Evolutionary conservation across 1,284 basidiomycete genomes (phyloP).

Genomic region (Takashimella tepidaria): DNA sequence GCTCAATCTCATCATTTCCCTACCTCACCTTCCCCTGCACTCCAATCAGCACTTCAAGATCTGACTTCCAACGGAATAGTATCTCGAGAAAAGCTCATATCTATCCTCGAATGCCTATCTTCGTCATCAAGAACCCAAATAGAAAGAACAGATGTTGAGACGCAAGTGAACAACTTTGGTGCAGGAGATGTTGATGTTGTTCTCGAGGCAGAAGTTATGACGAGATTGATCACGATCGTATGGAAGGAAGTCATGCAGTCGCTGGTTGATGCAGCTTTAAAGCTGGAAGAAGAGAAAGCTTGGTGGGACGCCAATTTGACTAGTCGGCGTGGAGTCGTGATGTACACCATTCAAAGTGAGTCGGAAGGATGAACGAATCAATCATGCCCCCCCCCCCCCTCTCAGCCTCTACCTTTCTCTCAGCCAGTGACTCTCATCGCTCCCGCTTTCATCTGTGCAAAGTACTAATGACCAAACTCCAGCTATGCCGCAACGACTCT

Average conservation of each 20-base stretch:
- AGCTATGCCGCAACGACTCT: slow-evolving; percentile 45
- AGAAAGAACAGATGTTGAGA: slow-evolving; percentile 2
- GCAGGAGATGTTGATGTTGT: slow-evolving; percentile 21
- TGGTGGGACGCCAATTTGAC: slow-evolving; percentile 41
- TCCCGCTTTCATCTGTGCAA: background rate
- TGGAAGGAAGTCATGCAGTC: slow-evolving; percentile 44
- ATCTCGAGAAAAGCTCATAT: slow-evolving; percentile 19
- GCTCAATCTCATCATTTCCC: slow-evolving; percentile 6
- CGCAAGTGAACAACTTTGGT: background rate
- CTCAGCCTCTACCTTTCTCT: background rate
- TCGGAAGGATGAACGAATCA: no score
- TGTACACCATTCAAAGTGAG: slow-evolving; percentile 46
- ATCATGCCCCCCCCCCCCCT: no score
- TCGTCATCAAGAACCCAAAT: slow-evolving; percentile 1
- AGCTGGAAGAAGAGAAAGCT: slow-evolving; percentile 37
- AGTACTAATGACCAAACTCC: slow-evolving; percentile 3
- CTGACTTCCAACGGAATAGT: slow-evolving; percentile 30
- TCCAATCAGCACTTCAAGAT: slow-evolving; percentile 30
- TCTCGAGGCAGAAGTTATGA: slow-evolving; percentile 39
- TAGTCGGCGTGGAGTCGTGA: slow-evolving; percentile 25
- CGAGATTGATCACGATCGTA: slow-evolving; percentile 40
- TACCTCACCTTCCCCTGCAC: slow-evolving; percentile 13
- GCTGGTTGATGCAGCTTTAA: slow-evolving; percentile 33
- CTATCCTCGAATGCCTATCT: slow-evolving; percentile 25
- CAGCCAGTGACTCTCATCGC: background rate